Evolutionary conservation across 2,329 filamentous ascomycete species (phyloP).

Genomic region (Aquanectria penicillioides): DNA sequence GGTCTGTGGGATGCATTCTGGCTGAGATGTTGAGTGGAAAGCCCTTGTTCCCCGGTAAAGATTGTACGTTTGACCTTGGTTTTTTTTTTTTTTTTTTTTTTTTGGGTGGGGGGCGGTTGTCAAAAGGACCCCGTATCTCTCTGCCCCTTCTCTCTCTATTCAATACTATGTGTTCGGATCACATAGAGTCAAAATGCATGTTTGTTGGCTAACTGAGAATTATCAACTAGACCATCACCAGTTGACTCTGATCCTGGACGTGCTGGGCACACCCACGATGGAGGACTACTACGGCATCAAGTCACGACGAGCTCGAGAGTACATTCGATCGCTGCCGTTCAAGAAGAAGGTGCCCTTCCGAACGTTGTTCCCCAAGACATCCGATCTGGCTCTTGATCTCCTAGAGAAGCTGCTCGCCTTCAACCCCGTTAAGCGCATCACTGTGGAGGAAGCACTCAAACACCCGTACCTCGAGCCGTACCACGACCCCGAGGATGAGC

Average conservation of each 20-base stretch:
- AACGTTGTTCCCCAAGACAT: constrained; percentile 98
- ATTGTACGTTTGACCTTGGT: constrained; percentile 87
- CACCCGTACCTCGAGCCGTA: constrained; percentile 99
- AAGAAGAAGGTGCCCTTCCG: constrained; percentile 99
- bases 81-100: too few species aligned
- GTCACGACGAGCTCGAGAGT: constrained; percentile 94
- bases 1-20: constrained; percentile 97
- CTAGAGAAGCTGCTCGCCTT: constrained; percentile 96
- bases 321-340: constrained; percentile 97
- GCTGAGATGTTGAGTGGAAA: constrained; percentile 99
- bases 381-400: constrained; percentile 92
- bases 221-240: constrained; percentile 87
- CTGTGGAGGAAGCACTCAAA: constrained; percentile 95
- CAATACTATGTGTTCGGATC: not conserved
- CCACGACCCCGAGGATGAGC: constrained; percentile 98
- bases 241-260: constrained; percentile 94
- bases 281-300: constrained; percentile 99
- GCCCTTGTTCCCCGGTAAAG: constrained; percentile 97
- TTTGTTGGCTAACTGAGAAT: constrained; percentile 18
- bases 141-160: too few species aligned
- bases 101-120: too few species aligned
- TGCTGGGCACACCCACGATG: constrained; percentile 98
- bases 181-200: not conserved
- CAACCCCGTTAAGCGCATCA: constrained; percentile 98
- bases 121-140: not conserved